Evolutionary conservation across 306 rosid genomes (phyloP), one percentile per base, ranked within the genome.

Genomic region (Cucumis melo): DNA sequence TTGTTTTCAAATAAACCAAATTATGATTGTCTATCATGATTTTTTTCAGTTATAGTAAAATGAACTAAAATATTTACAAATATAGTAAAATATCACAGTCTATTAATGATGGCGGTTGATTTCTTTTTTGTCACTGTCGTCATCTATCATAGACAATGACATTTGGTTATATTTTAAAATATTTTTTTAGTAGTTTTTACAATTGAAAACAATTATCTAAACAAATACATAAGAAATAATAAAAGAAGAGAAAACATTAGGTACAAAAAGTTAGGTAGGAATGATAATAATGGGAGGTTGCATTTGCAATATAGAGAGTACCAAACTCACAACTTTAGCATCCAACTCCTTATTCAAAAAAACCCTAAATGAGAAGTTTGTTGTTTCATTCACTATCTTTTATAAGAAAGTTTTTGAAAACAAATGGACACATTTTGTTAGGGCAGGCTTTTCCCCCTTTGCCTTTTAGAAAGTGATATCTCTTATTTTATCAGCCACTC

Each of bases 261-360:
- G 76, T 72, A 72, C 60, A 72, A 72, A 48, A 72, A 27, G 76
- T 72, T 72, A 72, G 76, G 76, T 27, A 48, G n/a, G 15, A 50
- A 29, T 15, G 59, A 44, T 46, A 72, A 48, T 15, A 72, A 72
- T 50, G 76, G 76, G 59, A 72, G 60, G 60, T 46, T 72, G 76
- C 60, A 72, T 42, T 46, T 72, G 76, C 76, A 72, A 72, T 72
- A 2, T 72, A 72, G 59, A 72, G 76, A 72, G 24, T 72, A 72
- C 76, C 76, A 27, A 72, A 72, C 58, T 46, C 58, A 46, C 41
- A 72, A 72, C 76, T 72, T 72, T 72, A 72, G 76, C 76, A 72
- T 50, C 76, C 60, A 72, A 50, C 59, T 27, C 60, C 12, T 70
- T 70, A 27, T 70, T 70, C 75, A 70, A 70, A 70, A 46, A 41